Conservation (phyloP, 768 basidiomycete genomes). For the Rhizopogon rudus region DNA sequence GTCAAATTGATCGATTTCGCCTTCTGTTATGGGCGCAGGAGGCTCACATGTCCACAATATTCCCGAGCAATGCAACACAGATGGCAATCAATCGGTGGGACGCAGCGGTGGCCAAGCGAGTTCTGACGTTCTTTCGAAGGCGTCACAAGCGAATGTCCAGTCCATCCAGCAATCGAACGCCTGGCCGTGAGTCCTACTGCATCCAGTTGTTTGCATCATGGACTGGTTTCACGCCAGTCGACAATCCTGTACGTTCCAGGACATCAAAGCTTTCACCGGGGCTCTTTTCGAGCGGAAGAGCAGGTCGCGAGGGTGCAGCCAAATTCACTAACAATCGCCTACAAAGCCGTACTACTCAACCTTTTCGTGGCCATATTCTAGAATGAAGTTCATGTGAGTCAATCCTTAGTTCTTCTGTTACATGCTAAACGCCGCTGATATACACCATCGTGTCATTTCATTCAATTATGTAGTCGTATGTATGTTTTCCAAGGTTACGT, state of each 20-base stretch:
- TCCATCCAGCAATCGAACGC: slow-evolving; percentile 18
- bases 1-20: neutral
- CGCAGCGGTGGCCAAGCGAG: slow-evolving; percentile 3
- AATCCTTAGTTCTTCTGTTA: neutral
- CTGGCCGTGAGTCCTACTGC: slow-evolving; percentile 14
- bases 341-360: too few species aligned
- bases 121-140: slow-evolving; percentile 30
- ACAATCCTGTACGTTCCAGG: slow-evolving; percentile 26
- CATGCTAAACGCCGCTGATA: neutral
- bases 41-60: neutral
- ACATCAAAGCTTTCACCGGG: slow-evolving; percentile 23
- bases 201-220: slow-evolving; percentile 18
- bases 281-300: slow-evolving; percentile 18
- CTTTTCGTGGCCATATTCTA: neutral
- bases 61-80: too few species aligned
- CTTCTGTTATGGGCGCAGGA: neutral
- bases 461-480: neutral
- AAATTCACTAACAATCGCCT: neutral
- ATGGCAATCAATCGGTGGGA: neutral
- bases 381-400: neutral
- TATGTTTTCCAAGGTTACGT: neutral
- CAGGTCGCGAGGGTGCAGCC: neutral
- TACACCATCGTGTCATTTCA: neutral
- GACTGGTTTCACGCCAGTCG: slow-evolving; percentile 21
- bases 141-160: slow-evolving; percentile 33